Evolutionary conservation across 78 protist species (phyloP).

Genomic region (Polysphondylium violaceum): DNA sequence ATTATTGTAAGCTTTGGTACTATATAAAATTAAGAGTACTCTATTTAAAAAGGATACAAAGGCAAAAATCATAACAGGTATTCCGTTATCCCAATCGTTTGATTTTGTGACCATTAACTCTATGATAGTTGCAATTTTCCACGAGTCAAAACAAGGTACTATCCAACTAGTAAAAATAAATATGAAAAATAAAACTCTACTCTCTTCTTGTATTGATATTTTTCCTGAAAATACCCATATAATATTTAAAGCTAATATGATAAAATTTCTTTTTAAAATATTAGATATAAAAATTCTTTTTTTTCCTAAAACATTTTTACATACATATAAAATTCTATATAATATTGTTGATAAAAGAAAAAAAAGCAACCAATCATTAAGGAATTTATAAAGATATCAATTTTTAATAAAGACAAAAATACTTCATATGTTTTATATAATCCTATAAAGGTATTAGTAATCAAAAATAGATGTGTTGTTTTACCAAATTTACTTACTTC

Average conservation of each 20-base stretch:
- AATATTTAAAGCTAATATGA: background rate
- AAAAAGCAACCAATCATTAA: background rate
- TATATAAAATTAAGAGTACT: background rate
- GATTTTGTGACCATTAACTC: background rate
- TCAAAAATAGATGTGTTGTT: background rate
- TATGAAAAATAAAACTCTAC: background rate
- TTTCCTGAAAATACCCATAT: background rate
- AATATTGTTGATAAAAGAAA: background rate
- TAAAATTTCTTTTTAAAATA: no score
- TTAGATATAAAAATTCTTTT: no score
- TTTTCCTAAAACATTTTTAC: background rate
- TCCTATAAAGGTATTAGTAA: background rate
- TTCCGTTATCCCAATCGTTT: background rate
- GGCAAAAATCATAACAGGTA: slow-evolving; percentile 13
- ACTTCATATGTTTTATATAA: slow-evolving; percentile 30
- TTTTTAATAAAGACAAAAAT: slow-evolving; percentile 20
- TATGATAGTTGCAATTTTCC: slow-evolving; percentile 5
- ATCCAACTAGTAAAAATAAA: background rate
- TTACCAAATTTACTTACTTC: slow-evolving; percentile 3
- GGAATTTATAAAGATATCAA: slow-evolving; percentile 8
- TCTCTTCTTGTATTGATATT: background rate
- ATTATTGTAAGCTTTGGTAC: background rate
- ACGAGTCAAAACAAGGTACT: background rate
- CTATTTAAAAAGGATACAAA: background rate
- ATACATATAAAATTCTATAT: background rate